Evolutionary conservation across 306 rosid species (phyloP), one percentile per base, ranked within the genome.

Genomic region (Myrica gale): DNA sequence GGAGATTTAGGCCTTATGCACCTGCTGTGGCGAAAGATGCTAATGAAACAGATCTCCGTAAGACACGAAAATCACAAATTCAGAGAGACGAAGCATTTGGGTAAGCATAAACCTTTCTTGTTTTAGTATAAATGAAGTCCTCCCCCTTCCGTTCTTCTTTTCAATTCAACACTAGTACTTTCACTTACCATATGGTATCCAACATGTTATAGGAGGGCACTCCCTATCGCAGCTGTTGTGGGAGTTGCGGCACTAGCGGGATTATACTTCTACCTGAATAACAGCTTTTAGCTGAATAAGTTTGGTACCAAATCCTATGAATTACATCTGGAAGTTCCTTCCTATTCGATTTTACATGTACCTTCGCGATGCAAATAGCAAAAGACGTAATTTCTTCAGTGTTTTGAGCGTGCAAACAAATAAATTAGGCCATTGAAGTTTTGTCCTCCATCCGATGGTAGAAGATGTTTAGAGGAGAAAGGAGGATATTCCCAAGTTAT

Each of bases 211-310:
- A 93, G 98, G 88, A 87, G 86, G 74, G 88, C 88, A 51, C 87
- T 92, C 67, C 97, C 98, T 11, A 78, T 90, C 76, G 93, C 92
- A 60, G 57, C 82, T 62, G 97, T 72, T 3, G 92, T 90, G 53
- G 98, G 96, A 85, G 58, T 85, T 71, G 92, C 75, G 62, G 97
- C 82, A 71, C 95, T 95, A 5, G 96, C 79, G 45, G 98, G 88
- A 62, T 78, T 95, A 76, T 92, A 86, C 91, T 88, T 90, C 73
- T 89, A 92, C 84, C 79, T 94, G 32, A 94, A 89, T 85, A 77
- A 5, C 87, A 79, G 52, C 76, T 76, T 56, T 69, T 88, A 82
- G 60, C 53, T 55, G n/a, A 54, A 72, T 42, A 53, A n/a, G 37
- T 32, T 32, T 32, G 37, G 37, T 32, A 32, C 37, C 37, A 32